Percentiles rank a stretch among this genome's conserved stretches.
phyloP scores from a whole-genome alignment of 1,139 yeast species.

The Sugiyamaella neomexicana region DNA sequence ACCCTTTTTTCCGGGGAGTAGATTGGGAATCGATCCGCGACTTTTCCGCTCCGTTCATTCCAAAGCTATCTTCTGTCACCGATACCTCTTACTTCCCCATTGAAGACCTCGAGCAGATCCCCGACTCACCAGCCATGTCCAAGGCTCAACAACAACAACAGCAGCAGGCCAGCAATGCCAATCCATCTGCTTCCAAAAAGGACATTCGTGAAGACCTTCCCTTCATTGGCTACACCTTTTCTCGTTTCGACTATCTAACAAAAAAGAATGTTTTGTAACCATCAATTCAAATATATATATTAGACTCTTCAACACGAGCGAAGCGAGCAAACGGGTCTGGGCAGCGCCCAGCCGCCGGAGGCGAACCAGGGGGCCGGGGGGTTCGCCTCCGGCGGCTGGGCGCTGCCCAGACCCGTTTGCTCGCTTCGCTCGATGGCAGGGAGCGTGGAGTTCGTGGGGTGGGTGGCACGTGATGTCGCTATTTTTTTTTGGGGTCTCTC shows the following conservation, averaged over 20 bases:
- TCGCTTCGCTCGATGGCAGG: no score
- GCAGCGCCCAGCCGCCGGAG: neutral
- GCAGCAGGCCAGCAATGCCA: slow-evolving; percentile 35
- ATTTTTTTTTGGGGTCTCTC: no score
- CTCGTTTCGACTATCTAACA: slow-evolving; percentile 89
- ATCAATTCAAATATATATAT: neutral
- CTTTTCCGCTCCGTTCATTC: slow-evolving; percentile 94
- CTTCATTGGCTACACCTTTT: slow-evolving; percentile 93
- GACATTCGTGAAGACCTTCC: slow-evolving; percentile 89
- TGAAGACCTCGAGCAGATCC: slow-evolving; percentile 92
- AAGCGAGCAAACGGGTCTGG: slow-evolving; percentile 1
- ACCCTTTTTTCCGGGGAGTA: slow-evolving; percentile 94
- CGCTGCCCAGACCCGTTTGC: no score
- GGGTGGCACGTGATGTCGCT: neutral
- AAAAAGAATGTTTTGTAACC: slow-evolving; percentile 72
- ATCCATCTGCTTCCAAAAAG: slow-evolving; percentile 34
- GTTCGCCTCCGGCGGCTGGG: no score
- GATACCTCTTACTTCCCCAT: slow-evolving; percentile 98
- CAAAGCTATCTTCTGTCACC: slow-evolving; percentile 79
- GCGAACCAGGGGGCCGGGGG: no score
- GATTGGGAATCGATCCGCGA: slow-evolving; percentile 93
- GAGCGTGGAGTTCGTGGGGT: neutral
- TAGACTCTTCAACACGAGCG: no score
- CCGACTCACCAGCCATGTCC: slow-evolving; percentile 62
- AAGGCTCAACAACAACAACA: slow-evolving; percentile 25